Evolutionary conservation across 352 stramenopile genomes (phyloP), one percentile per base, ranked within the genome.

Genomic region (Pythium rhizo-oryzae): DNA sequence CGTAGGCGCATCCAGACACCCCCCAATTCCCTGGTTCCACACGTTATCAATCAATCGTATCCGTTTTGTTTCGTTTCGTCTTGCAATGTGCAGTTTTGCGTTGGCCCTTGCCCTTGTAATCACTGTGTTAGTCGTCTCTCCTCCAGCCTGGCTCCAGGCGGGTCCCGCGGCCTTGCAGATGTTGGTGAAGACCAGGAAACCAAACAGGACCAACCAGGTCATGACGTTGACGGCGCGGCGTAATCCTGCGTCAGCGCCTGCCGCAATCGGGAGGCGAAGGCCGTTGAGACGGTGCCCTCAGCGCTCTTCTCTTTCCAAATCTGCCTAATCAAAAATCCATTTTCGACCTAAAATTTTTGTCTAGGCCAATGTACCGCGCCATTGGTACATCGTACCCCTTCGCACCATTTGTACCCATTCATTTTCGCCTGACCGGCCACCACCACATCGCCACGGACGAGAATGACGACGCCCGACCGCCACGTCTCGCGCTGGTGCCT

Each of bases 401-500:
- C 21, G 11, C 15, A n/a, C 25, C 2, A 8, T 4, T 28, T 43
- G 28, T 50, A 57, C 30, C 55, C 54, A 51, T 59, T 50, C 33
- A 47, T 35, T 49, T 37, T 47, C 41, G 41, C 12, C n/a, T n/a
- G n/a, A n/a, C 2, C n/a, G 15, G 1, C 41, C 41, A 47, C 25
- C 1, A 25, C 47, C 35, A 21, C 37, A n/a, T 19, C 8, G 28
- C n/a, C 43, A n/a, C n/a, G n/a, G n/a, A n/a, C n/a, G 44, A 52
- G 35, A 37, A 74, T 72, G 56, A 51, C 28, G 28, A 33, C 28
- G 28, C 28, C 70, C 1, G 64, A 78, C 56, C 68, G 69, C 35
- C 75, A 81, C 43, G 47, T 81, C 68, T 81, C 75, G 33, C 67
- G 75, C 43, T 81, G 75, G 75, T 71, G 68, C 23, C 46, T 66